phyloP scores from a whole-genome alignment of 306 rosid species.

The Citrullus colocynthis region DNA sequence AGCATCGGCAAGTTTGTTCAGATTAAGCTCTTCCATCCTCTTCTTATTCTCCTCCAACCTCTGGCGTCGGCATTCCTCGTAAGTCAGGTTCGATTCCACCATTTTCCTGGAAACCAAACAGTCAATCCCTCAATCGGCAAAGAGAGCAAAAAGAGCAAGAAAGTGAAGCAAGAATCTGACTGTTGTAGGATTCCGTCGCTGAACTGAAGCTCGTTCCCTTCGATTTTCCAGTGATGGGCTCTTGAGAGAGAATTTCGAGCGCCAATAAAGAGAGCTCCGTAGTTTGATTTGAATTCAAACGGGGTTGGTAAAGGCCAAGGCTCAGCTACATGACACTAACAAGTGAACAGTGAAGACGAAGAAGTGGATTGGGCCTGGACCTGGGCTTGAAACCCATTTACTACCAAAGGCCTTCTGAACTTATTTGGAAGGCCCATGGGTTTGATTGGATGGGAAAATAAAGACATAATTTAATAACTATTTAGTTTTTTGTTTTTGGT shows the following conservation, averaged over 20 bases:
- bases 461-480: no score
- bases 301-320: no score
- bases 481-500: no score
- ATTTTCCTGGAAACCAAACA: slow-evolving; percentile 15
- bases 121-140: background rate
- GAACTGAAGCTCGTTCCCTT: background rate
- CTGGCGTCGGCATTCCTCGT: slow-evolving; percentile 35
- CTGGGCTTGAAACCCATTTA: no score
- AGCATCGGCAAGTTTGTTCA: slow-evolving; percentile 25
- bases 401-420: background rate
- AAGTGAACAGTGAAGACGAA: background rate
- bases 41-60: slow-evolving; percentile 35
- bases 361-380: background rate
- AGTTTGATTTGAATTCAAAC: background rate
- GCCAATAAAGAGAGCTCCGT: background rate
- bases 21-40: slow-evolving; percentile 44
- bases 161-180: background rate
- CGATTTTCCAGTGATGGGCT: background rate
- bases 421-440: background rate
- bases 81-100: slow-evolving; percentile 22
- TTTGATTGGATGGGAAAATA: no score
- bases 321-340: no score
- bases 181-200: background rate
- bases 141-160: background rate
- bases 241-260: background rate